Base-by-base conservation (phyloP, 139 green algal species). In the Nannochloris sp. region DNA sequence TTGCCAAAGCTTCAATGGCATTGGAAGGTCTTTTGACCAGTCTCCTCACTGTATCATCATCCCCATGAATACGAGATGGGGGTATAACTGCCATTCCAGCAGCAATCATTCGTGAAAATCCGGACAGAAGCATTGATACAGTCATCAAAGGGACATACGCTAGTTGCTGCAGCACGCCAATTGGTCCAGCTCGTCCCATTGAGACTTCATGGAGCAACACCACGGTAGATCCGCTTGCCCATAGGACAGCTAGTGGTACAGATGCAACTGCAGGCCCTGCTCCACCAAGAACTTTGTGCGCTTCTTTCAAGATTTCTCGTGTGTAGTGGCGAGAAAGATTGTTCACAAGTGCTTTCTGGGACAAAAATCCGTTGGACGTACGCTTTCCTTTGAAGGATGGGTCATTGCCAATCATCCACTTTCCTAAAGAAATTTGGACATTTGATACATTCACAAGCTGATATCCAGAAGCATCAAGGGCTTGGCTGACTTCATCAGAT, bases 391-490 rank as follows among this genome's bases (percentile, higher is more conserved):
- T 78, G 44, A 62, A 36, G 15, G 46, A 46, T 29, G 73, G 62
- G 62, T 78, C 71, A 24, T 68, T 73, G 18, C 75, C 63, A 18
- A 71, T 69, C 44, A 83, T 49, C 71, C 76, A 83, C 37, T 49
- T 66, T 24, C 75, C 66, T 29, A 95, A 79, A 50, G 67, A 29
- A 25, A 95, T 84, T 29, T 80, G 78, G 51, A 88, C 88, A 64
- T 95, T 90, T 76, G 75, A 86, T 4, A 93, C 88, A 51, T 95
- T 93, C 69, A 95, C 83, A 2, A 95, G 86, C 73, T 90, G 79
- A 64, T 92, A 88, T 19, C 88, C 88, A 1, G 62, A 77, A 15
- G 72, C 76, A 36, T 80, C 83, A 2, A 88, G 83, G 7, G 87
- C 43, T 4, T 82, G 68, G 21, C 60, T 72, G 66, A 83, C 78